Evolutionary conservation across 2,329 filamentous ascomycete species (phyloP).

Genomic region (Gaeumannomyces sp.): DNA sequence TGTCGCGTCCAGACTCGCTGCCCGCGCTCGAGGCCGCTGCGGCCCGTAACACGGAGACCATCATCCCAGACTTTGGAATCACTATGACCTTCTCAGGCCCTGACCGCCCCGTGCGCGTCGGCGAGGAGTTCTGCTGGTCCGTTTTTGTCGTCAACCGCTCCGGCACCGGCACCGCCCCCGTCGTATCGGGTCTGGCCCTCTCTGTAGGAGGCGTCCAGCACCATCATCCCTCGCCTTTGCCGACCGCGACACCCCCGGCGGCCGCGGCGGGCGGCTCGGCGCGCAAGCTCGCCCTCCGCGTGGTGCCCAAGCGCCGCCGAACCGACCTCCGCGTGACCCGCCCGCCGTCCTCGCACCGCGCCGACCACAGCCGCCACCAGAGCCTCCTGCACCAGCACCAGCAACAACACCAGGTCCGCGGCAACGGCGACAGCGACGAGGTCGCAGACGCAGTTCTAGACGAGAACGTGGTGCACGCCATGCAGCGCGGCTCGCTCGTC

Average conservation of each 20-base stretch:
- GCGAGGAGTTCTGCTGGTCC: slow-evolving; percentile 64
- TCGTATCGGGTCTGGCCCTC: slow-evolving; percentile 6
- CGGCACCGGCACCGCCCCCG: slow-evolving; percentile 15
- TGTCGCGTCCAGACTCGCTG: slow-evolving; percentile 53
- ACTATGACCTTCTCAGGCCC: slow-evolving; percentile 70
- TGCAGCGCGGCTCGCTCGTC: slow-evolving; percentile 59
- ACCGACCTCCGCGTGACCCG: slow-evolving; percentile 47
- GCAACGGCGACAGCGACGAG: slow-evolving; percentile 21
- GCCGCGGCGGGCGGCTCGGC: slow-evolving; percentile 26
- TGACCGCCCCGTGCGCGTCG: slow-evolving; percentile 46
- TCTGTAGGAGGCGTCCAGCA: not conserved
- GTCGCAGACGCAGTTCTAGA: slow-evolving; percentile 64
- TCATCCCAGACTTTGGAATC: slow-evolving; percentile 58
- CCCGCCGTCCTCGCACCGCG: slow-evolving; percentile 48
- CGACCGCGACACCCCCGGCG: slow-evolving; percentile 20
- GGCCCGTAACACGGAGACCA: slow-evolving; percentile 34
- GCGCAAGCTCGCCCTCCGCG: slow-evolving; percentile 65
- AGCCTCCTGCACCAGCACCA: slow-evolving; percentile 1
- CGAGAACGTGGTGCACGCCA: slow-evolving; percentile 63
- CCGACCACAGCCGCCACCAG: slow-evolving; percentile 11
- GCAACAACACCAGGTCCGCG: slow-evolving; percentile 18
- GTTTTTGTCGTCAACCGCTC: slow-evolving; percentile 71
- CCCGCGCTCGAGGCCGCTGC: slow-evolving; percentile 51
- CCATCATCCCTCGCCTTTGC: slow-evolving; percentile 13
- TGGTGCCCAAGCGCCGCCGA: slow-evolving; percentile 58